Percentiles rank a stretch among this genome's conserved stretches.
Evolutionary conservation across 192 early-diverging fungal species (phyloP).

Genomic region (Umbelopsis sp.): DNA sequence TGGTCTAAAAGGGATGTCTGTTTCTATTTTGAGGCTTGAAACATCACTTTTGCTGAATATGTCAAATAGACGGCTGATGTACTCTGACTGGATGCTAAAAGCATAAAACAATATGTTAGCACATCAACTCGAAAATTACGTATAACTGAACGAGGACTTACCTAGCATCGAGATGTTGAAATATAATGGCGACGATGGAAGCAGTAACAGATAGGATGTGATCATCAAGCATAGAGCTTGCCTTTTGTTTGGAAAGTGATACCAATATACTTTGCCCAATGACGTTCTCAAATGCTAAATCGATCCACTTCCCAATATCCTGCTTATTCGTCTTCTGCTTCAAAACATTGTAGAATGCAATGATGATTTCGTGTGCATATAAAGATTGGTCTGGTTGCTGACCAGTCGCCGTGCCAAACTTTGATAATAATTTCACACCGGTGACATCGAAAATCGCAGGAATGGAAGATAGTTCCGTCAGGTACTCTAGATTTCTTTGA

Average conservation of each 20-base stretch:
- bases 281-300: conserved; percentile 41
- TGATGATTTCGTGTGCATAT: conserved; percentile 52
- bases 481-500: conserved; percentile 42
- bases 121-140: background rate
- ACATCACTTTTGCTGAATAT: conserved; percentile 46
- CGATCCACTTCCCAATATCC: conserved; percentile 44
- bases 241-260: conserved; percentile 27
- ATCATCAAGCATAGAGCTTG: conserved; percentile 26
- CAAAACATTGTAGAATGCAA: conserved; percentile 44
- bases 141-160: conserved; percentile 24
- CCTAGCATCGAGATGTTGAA: conserved; percentile 45
- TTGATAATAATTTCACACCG: conserved; percentile 47
- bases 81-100: conserved; percentile 41
- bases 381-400: conserved; percentile 24
- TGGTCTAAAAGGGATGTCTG: background rate
- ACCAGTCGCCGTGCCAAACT: conserved; percentile 43
- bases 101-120: background rate
- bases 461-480: conserved; percentile 46
- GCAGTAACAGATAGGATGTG: conserved; percentile 43
- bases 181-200: conserved; percentile 42
- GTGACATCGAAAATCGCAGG: conserved; percentile 48
- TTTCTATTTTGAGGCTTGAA: conserved; percentile 18
- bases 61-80: conserved; percentile 45
- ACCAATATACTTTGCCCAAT: conserved; percentile 44
- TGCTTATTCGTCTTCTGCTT: conserved; percentile 33